Percentiles rank a stretch among this genome's conserved stretches.
Evolutionary conservation across 805 yeast species (phyloP).

Genomic region (Ogataea degrootiae): DNA sequence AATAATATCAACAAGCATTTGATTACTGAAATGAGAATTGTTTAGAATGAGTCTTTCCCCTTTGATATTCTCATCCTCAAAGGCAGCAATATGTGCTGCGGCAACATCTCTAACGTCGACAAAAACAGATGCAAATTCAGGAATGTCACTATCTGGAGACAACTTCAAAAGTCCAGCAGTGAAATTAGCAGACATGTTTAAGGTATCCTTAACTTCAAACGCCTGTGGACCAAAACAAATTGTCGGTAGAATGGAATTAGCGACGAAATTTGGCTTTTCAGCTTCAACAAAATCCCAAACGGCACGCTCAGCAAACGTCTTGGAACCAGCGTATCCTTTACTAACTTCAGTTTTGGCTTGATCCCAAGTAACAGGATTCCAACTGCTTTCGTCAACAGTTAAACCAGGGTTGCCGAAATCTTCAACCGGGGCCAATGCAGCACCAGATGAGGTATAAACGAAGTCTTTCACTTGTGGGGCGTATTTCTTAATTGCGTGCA

Average conservation of each 20-base stretch:
- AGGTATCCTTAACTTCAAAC: constrained; percentile 32
- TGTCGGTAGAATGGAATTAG: constrained; percentile 40
- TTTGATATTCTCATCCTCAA: constrained; percentile 19
- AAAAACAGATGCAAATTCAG: constrained; percentile 20
- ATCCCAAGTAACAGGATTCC: constrained; percentile 37
- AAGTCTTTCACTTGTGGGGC: constrained; percentile 44
- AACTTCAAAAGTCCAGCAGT: constrained; percentile 16
- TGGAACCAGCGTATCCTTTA: constrained; percentile 40
- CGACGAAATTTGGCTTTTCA: constrained; percentile 34
- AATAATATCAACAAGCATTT: constrained; percentile 26
- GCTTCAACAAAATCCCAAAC: constrained; percentile 51
- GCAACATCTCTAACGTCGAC: constrained; percentile 44
- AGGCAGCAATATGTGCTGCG: constrained; percentile 43
- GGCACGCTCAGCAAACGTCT: constrained; percentile 51
- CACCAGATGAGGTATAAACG: constrained; percentile 55
- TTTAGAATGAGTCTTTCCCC: constrained; percentile 31
- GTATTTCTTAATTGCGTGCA: constrained; percentile 37
- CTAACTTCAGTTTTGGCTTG: constrained; percentile 18
- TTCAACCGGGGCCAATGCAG: constrained; percentile 32
- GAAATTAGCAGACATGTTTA: constrained; percentile 37
- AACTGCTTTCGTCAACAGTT: constrained; percentile 30
- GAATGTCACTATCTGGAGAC: background rate
- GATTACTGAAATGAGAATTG: constrained; percentile 21
- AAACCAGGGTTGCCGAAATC: constrained; percentile 6
- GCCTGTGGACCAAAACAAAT: constrained; percentile 50